phyloP scores from a whole-genome alignment of 352 stramenopile species.

The Phytophthora sp. region DNA sequence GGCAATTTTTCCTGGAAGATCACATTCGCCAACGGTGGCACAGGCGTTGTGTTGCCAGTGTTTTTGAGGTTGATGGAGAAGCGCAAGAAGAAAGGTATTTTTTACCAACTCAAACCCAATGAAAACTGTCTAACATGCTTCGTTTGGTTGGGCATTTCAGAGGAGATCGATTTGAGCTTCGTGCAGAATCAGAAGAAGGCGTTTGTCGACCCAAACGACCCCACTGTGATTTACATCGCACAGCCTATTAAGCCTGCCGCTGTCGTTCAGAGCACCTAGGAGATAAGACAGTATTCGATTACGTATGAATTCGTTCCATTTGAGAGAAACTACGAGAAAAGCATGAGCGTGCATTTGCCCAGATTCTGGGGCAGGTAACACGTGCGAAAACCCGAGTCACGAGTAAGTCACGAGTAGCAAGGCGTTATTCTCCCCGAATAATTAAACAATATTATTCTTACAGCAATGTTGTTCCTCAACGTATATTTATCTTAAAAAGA shows the following conservation, averaged over 20 bases:
- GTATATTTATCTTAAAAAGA: too few relatives aligned
- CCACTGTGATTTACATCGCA: conserved; percentile 83
- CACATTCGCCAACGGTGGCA: conserved; percentile 86
- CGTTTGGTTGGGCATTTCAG: conserved; percentile 18
- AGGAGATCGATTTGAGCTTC: conserved; percentile 74
- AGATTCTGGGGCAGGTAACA: too few relatives aligned
- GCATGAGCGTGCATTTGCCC: too few relatives aligned
- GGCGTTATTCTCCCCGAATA: too few relatives aligned
- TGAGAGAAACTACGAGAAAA: too few relatives aligned
- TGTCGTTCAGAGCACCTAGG: background rate
- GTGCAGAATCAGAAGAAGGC: conserved; percentile 83
- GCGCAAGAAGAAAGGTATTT: conserved; percentile 77
- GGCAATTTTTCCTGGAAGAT: conserved; percentile 76
- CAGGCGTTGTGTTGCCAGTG: conserved; percentile 80
- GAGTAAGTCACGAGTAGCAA: too few relatives aligned
- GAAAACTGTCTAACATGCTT: background rate
- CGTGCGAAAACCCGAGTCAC: too few relatives aligned
- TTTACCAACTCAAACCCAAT: too few relatives aligned
- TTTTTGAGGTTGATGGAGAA: conserved; percentile 85
- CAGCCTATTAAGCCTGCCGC: conserved; percentile 53
- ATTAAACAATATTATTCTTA: too few relatives aligned
- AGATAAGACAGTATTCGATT: too few relatives aligned
- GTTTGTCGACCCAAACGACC: conserved; percentile 89
- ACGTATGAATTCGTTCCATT: too few relatives aligned
- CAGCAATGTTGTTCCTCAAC: too few relatives aligned